Base-by-base conservation (phyloP, 2,329 filamentous ascomycete genomes). In the Davidsoniella eucalypti region DNA sequence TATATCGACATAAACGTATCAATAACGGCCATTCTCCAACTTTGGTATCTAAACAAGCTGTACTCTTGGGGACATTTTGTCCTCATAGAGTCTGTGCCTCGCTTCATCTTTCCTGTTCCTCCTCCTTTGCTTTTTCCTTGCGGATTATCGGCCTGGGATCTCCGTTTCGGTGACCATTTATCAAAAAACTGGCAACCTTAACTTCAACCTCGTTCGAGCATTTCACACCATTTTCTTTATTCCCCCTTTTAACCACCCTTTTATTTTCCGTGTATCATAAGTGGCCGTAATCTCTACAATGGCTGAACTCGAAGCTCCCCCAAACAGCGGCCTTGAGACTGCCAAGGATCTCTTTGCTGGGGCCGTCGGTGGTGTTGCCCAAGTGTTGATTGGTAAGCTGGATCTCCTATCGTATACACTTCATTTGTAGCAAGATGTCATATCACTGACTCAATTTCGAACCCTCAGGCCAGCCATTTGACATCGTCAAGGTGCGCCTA, bases 401-500 rank as follows among this genome's bases (percentile, higher is more conserved):
- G 33, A 18, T 29, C 2, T 29, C 7, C 8, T 23, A 17, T 12
- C 25, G 21, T 5, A 21, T 37, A 10, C 23, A 18, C 29, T 7
- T 40, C 21, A 16, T 44, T 4, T 29, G 26, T 29, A 29, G 26
- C 10, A 29, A 3, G 10, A 29, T 16, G 16, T 7, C 17, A 17
- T 5, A 44, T 16, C 21, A 9, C 17, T 18, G 17, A 23, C 38
- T n/a, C 40, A 37, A 12, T 38, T 23, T 33, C 16, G 25, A 14
- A 12, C 16, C 40, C 36, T 16, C 60, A 82, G 78, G 78, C 60
- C 78, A 82, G 64, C 78, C 78, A 53, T 82, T 82, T 63, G 90
- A 95, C 71, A 96, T 95, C 56, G 82, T 98, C 70, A 98, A 98
- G 70, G 92, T 98, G 60, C 85, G 92, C 51, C 75, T 98, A 45